Conservation (phyloP, 2,329 filamentous ascomycete species). For the Leptographium lundbergii region DNA sequence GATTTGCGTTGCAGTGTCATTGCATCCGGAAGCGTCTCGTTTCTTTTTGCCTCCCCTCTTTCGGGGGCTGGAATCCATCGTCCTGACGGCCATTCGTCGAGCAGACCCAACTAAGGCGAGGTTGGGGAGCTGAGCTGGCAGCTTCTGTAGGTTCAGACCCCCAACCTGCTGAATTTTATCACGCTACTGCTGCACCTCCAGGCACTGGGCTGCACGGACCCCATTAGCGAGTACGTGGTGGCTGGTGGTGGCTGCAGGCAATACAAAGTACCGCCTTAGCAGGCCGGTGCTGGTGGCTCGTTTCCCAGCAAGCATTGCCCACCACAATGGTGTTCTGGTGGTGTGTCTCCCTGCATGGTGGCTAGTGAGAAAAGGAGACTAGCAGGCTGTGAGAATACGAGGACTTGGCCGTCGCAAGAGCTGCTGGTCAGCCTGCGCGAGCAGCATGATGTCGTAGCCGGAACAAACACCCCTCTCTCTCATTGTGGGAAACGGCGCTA, state of each 20-base stretch:
- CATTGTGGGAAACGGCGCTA: not conserved
- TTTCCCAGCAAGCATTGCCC: not conserved
- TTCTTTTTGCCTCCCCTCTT: not conserved
- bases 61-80: not conserved
- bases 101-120: not conserved
- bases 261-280: not conserved
- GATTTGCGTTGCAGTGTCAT: not conserved
- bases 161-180: constrained; percentile 1
- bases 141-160: no score
- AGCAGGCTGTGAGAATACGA: not conserved
- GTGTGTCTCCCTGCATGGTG: not conserved
- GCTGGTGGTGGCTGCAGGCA: not conserved
- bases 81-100: no score
- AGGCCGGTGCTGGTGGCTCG: not conserved
- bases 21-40: not conserved
- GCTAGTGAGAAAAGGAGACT: not conserved
- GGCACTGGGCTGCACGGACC: not conserved
- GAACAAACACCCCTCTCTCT: not conserved
- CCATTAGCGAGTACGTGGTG: not conserved
- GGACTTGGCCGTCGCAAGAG: not conserved
- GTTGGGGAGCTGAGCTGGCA: not conserved
- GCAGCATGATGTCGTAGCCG: not conserved
- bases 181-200: not conserved
- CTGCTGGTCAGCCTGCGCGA: not conserved
- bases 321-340: not conserved